Evolutionary conservation across 176 grass and related monocot genomes (phyloP), one percentile per base, ranked within the genome.

Genomic region (Raddia guianensis): DNA sequence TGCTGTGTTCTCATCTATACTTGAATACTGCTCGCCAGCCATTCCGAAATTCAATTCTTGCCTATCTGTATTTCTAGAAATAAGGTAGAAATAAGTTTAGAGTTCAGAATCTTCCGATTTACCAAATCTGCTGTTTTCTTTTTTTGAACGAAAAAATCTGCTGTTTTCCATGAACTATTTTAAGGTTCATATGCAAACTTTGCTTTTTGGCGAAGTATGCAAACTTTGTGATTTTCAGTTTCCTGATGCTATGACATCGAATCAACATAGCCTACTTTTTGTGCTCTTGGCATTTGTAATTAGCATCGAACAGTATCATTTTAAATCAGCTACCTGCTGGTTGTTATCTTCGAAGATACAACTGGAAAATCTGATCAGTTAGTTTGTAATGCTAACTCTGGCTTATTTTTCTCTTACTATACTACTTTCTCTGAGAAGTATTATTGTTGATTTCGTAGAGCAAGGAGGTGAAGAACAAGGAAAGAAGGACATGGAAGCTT

Each of bases 401-500:
- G 6, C 3, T 14, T 35, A 15, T 4, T 47, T 53, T 70, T 13
- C 3, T 9, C 20, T 13, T 15, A 63, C 56, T 20, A 42, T 10
- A 63, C 37, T 50, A 3, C 37, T 63, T 72, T 64, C 32, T 42
- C 80, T 74, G 14, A 81, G 64, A 82, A 7, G 4, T 12, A 10
- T 12, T 57, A 35, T 52, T 66, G 32, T 66, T 0, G 19, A 56
- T 75, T 35, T 72, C 4, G 20, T 3, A 82, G 73, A 81, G 58
- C 76, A 81, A 81, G 82, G 77, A 71, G 71, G 87, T 46, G 71
- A 75, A 75, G 77, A 76, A 75, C 63, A 71, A 48, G 77, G 77
- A 12, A 70, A 44, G 21, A 74, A 88, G 55, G 77, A 77, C 34
- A 89, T 89, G 87, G 87, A 89, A 47, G 44, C 83, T 45, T 61